These are phyloP conservation scores for Wickerhamiella siamensis DNA, from an alignment of 805 yeast genomes.

Conservation along the genomic window DNA sequence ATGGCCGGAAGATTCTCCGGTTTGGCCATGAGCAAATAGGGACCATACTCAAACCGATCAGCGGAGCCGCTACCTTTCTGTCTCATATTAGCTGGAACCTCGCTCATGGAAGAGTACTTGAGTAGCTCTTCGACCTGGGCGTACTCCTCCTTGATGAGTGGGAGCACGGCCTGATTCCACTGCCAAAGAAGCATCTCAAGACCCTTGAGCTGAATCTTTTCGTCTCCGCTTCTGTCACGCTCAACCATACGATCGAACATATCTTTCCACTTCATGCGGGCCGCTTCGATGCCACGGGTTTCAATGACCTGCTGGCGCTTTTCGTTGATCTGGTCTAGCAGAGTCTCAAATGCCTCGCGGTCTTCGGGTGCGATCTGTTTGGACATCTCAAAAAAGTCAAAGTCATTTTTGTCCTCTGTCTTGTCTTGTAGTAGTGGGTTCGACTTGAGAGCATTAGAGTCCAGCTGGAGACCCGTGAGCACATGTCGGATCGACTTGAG, in stretches of 20 bases:
- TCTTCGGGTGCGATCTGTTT: slow-evolving; percentile 32
- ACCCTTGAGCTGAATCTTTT: slow-evolving; percentile 27
- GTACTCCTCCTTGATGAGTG: slow-evolving; percentile 55
- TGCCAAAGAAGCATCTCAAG: slow-evolving; percentile 65
- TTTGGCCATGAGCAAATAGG: slow-evolving; percentile 55
- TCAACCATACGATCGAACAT: slow-evolving; percentile 34
- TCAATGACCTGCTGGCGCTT: slow-evolving; percentile 69
- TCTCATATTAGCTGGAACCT: slow-evolving; percentile 16
- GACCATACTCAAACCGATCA: slow-evolving; percentile 43
- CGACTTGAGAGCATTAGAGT: slow-evolving; percentile 8
- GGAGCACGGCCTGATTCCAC: slow-evolving; percentile 69
- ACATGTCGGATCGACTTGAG: slow-evolving; percentile 68
- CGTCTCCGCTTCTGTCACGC: slow-evolving; percentile 30
- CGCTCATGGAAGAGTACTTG: slow-evolving; percentile 14
- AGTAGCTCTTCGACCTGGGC: slow-evolving; percentile 36
- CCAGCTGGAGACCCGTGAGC: slow-evolving; percentile 35
- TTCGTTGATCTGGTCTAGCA: slow-evolving; percentile 55
- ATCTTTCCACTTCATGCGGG: slow-evolving; percentile 81
- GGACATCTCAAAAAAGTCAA: slow-evolving; percentile 58
- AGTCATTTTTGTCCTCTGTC: slow-evolving; percentile 26
- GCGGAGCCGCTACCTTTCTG: slow-evolving; percentile 12
- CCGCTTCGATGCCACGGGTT: slow-evolving; percentile 66
- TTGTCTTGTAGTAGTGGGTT: slow-evolving; percentile 18
- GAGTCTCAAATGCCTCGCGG: slow-evolving; percentile 40
- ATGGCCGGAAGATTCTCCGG: slow-evolving; percentile 75